Evolutionary conservation across 176 grass and related monocot species (phyloP).

Genomic region (maize (Zea mays)): Zm-B73-REFERENCE-NAM-5.0 NC_050098.1:181373001-181373500

Average conservation of each 20-base stretch:
- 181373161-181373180: neutral
- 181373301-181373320: neutral
- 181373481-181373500: neutral
- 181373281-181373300: neutral
- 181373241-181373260: neutral
- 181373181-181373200: neutral
- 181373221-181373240: conserved; percentile 3
- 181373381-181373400: neutral
- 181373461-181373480: conserved; percentile 38
- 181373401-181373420: neutral
- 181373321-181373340: neutral
- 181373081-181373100: too few species aligned
- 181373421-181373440: too few species aligned
- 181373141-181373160: neutral
- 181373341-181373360: neutral
- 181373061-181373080: too few species aligned
- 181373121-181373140: too few species aligned
- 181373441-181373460: neutral
- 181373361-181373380: neutral
- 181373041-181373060: too few species aligned
- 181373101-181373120: too few species aligned
- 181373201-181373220: too few species aligned
- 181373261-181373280: neutral
- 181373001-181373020: too few species aligned
- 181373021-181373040: too few species aligned